These are phyloP conservation scores for Lichina pygmaea DNA, from an alignment of 495 filamentous ascomycete species.

Conservation along the genomic window DNA sequence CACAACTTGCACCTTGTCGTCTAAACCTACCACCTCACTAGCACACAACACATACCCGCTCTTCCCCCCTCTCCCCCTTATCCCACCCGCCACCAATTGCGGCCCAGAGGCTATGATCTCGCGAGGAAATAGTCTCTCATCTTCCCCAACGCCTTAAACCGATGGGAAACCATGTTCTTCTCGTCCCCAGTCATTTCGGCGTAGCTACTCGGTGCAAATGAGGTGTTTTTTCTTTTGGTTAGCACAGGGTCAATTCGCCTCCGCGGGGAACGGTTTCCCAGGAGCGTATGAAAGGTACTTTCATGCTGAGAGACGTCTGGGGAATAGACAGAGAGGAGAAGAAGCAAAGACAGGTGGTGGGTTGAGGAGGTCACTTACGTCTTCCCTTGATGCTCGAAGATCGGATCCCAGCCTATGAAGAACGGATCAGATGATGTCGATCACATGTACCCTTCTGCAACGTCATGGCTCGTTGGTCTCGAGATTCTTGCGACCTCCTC, in stretches of 20 bases:
- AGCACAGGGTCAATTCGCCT: too few relatives aligned
- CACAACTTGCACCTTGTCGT: too few relatives aligned
- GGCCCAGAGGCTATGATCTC: not conserved
- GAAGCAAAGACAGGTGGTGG: not conserved
- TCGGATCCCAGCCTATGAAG: constrained; percentile 63
- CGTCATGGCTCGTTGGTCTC: too few relatives aligned
- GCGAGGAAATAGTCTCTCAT: constrained; percentile 47
- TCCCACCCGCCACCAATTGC: too few relatives aligned
- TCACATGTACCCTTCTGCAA: too few relatives aligned
- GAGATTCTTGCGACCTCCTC: too few relatives aligned
- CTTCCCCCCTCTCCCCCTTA: too few relatives aligned
- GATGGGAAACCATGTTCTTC: constrained; percentile 89
- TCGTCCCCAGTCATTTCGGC: constrained; percentile 84
- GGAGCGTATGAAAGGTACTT: not conserved
- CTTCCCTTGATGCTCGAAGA: constrained; percentile 82
- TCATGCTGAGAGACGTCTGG: too few relatives aligned
- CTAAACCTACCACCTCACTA: too few relatives aligned
- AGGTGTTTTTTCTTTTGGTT: too few relatives aligned
- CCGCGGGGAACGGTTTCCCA: not conserved
- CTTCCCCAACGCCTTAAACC: constrained; percentile 60
- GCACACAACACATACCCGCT: too few relatives aligned
- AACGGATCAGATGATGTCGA: not conserved
- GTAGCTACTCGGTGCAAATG: constrained; percentile 18
- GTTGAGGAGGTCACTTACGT: constrained; percentile 25
- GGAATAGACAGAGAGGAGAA: constrained; percentile 1